Conservation (phyloP, 176 grass and related monocot species). For the Cenchrus americanus region DNA sequence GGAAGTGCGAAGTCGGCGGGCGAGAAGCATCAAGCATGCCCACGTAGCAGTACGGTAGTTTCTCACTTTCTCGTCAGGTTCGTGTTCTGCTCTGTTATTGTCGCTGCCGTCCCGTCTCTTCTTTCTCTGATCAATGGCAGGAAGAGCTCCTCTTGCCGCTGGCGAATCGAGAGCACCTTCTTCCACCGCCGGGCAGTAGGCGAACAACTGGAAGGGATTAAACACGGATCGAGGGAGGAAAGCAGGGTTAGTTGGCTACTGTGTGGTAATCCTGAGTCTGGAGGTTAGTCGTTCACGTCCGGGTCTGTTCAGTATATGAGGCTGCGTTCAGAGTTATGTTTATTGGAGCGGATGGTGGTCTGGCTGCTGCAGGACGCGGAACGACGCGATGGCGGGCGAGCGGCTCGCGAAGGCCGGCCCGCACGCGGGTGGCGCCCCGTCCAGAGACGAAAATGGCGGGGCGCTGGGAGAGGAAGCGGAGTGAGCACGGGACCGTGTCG, state of each 20-base stretch:
- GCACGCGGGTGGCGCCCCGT: conserved; percentile 4
- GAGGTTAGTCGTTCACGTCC: no score
- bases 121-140: conserved; percentile 47
- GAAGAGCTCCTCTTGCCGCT: conserved; percentile 45
- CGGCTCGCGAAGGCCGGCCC: conserved; percentile 44
- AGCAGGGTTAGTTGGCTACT: no score
- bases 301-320: not conserved
- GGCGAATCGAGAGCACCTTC: conserved; percentile 36
- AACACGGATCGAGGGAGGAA: no score
- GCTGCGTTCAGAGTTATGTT: conserved; percentile 17
- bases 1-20: conserved; percentile 31
- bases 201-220: no score
- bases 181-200: conserved; percentile 49
- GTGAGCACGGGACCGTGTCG: conserved; percentile 48
- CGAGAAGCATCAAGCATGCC: conserved; percentile 36
- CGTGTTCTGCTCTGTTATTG: no score
- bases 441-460: conserved; percentile 52
- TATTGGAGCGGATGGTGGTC: conserved; percentile 50
- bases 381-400: conserved; percentile 28
- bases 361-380: conserved; percentile 35
- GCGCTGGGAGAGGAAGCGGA: conserved; percentile 42
- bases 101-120: not conserved
- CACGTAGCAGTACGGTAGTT: conserved; percentile 1
- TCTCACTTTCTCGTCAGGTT: not conserved
- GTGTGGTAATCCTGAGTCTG: no score